Conservation (phyloP, 1,284 basidiomycete genomes). For the Sporisorium exsertum region DNA sequence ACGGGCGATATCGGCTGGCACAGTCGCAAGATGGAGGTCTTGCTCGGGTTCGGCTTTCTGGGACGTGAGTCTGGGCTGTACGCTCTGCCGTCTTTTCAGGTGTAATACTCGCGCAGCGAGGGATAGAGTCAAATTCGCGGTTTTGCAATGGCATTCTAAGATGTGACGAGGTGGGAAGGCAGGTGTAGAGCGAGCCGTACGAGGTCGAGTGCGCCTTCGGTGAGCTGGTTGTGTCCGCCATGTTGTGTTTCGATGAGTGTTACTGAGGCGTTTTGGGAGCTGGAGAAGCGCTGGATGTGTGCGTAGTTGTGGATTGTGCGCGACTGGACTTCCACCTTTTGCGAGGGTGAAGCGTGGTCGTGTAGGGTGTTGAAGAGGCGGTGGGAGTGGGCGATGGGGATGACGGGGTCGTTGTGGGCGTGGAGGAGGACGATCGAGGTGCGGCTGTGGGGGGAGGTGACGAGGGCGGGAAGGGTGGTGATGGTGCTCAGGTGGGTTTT, state of each 20-base stretch:
- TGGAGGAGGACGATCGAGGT: slow-evolving; percentile 82
- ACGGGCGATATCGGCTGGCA: slow-evolving; percentile 93
- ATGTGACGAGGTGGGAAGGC: slow-evolving; percentile 16
- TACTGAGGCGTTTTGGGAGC: slow-evolving; percentile 9
- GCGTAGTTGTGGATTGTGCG: slow-evolving; percentile 25
- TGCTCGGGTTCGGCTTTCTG: slow-evolving; percentile 88
- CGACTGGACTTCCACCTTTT: slow-evolving; percentile 3
- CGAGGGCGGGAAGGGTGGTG: slow-evolving; percentile 24
- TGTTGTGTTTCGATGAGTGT: slow-evolving; percentile 44
- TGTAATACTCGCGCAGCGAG: too few relatives aligned
- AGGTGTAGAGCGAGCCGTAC: slow-evolving; percentile 24
- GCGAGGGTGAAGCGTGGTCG: not conserved
- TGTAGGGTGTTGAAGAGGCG: slow-evolving; percentile 32
- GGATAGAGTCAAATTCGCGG: not conserved
- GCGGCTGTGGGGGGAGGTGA: not conserved
- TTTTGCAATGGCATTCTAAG: not conserved
- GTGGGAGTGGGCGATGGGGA: slow-evolving; percentile 78
- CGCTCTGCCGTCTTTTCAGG: slow-evolving; percentile 70
- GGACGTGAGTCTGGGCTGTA: slow-evolving; percentile 92
- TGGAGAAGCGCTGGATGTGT: slow-evolving; percentile 22
- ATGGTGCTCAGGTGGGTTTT: slow-evolving; percentile 74
- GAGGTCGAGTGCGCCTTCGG: slow-evolving; percentile 49
- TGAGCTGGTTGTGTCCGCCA: slow-evolving; percentile 58
- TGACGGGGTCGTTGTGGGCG: slow-evolving; percentile 83
- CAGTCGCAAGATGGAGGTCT: slow-evolving; percentile 94